Evolutionary conservation across 805 yeast species (phyloP).

Genomic region (Wickerhamiella slavikovae): DNA sequence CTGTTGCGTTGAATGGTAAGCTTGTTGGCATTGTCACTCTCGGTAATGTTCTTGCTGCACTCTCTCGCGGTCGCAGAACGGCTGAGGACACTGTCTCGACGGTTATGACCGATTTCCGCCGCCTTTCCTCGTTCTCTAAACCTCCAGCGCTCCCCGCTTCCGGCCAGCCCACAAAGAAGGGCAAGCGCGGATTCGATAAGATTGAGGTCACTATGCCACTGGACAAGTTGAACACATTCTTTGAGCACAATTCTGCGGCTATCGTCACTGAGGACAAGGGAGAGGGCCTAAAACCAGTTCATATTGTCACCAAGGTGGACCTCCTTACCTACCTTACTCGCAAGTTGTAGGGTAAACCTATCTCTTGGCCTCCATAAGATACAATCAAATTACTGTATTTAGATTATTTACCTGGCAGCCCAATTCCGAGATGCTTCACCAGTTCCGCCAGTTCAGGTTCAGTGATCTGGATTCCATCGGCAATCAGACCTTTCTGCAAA

Average conservation of each 20-base stretch:
- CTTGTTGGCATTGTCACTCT: conserved; percentile 60
- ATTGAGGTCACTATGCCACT: conserved; percentile 48
- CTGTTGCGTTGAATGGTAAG: conserved; percentile 43
- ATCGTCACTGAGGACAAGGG: conserved; percentile 43
- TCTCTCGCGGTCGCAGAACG: conserved; percentile 40
- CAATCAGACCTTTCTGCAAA: conserved; percentile 8
- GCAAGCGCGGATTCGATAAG: conserved; percentile 35
- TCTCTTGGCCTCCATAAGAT: too few relatives aligned
- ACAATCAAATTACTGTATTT: conserved; percentile 2
- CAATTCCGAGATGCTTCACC: conserved; percentile 6
- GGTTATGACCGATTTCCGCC: conserved; percentile 56
- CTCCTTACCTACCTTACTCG: conserved; percentile 29
- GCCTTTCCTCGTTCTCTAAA: conserved; percentile 33
- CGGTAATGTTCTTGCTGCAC: conserved; percentile 44
- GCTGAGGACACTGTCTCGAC: conserved; percentile 33
- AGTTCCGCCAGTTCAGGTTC: conserved; percentile 8
- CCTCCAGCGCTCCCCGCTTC: conserved; percentile 27
- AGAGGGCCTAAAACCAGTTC: conserved; percentile 40
- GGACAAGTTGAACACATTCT: conserved; percentile 50
- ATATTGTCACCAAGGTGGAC: conserved; percentile 77
- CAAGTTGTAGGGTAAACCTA: neutral
- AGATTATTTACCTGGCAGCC: neutral
- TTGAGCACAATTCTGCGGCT: conserved; percentile 70
- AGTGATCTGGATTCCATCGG: conserved; percentile 9
- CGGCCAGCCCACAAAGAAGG: conserved; percentile 30